Conservation (phyloP, 805 yeast species). For the Schizosaccharomyces cryophilus region DNA sequence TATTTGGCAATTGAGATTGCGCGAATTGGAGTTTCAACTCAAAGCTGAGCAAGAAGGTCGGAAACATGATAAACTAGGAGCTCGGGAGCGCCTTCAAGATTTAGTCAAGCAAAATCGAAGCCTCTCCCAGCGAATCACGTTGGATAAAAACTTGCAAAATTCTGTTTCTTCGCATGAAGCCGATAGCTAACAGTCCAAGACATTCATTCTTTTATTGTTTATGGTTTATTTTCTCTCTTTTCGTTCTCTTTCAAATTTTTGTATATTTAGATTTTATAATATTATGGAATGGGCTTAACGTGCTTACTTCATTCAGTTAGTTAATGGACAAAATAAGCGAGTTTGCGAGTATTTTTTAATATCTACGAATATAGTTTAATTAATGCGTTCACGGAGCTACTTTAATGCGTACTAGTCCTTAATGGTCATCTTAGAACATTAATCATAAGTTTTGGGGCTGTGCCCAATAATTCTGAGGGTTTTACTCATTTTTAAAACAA, state of each 20-base stretch:
- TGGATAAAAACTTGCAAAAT: background rate
- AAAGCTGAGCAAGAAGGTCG: conserved; percentile 11
- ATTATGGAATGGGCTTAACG: background rate
- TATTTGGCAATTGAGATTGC: conserved; percentile 6
- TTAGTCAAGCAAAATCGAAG: conserved; percentile 5
- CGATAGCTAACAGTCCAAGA: no score
- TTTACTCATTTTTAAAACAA: background rate
- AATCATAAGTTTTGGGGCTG: background rate
- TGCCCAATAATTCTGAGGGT: background rate
- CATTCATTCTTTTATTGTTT: no score
- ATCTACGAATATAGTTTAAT: background rate
- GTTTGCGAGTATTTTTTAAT: background rate
- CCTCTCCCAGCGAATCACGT: background rate
- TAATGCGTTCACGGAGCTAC: background rate
- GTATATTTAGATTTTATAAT: no score
- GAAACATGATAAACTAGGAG: conserved; percentile 10
- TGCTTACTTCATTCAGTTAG: background rate
- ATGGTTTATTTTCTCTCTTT: no score
- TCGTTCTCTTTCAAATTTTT: no score
- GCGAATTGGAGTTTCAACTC: conserved; percentile 9
- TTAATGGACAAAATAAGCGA: background rate
- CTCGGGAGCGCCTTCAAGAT: conserved; percentile 8
- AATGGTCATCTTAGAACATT: no score
- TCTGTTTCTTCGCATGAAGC: background rate
- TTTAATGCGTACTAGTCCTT: no score